These are phyloP conservation scores for Zalaria obscura DNA, from an alignment of 2,329 filamentous ascomycete genomes.

Conservation along the genomic window DNA sequence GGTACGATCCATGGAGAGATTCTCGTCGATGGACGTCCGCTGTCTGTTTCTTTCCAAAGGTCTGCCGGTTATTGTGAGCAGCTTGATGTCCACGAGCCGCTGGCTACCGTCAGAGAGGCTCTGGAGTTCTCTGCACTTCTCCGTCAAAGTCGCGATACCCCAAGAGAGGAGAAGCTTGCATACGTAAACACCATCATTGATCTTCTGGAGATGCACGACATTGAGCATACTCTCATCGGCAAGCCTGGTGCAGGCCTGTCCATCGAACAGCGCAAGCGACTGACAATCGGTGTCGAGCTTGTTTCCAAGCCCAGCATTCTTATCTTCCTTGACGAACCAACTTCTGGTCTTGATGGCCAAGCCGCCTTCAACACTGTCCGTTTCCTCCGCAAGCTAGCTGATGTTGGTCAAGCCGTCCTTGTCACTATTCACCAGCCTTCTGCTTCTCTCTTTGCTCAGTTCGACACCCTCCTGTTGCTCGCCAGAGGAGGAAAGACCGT, in stretches of 20 bases:
- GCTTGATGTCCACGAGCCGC: conserved; percentile 53
- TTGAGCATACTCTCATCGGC: conserved; percentile 52
- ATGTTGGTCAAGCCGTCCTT: conserved; percentile 51
- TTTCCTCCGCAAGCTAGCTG: conserved; percentile 52
- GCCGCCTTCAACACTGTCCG: conserved; percentile 52
- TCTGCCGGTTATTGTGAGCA: conserved; percentile 45
- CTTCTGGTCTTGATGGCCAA: conserved; percentile 45
- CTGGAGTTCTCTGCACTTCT: conserved; percentile 52
- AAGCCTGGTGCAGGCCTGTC: conserved; percentile 38
- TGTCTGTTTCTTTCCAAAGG: conserved; percentile 33
- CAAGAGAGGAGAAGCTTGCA: conserved; percentile 47
- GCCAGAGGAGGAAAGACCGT: conserved; percentile 51
- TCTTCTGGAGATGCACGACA: conserved; percentile 52
- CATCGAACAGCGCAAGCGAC: conserved; percentile 40
- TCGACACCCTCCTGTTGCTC: conserved; percentile 51
- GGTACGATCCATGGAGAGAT: conserved; percentile 31
- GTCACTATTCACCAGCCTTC: conserved; percentile 61
- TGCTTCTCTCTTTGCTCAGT: conserved; percentile 50
- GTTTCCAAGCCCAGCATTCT: conserved; percentile 45
- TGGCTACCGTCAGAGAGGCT: conserved; percentile 52
- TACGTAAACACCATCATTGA: conserved; percentile 51
- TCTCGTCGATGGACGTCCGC: conserved; percentile 27
- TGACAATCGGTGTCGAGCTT: conserved; percentile 44
- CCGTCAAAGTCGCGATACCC: conserved; percentile 43
- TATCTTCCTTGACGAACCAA: conserved; percentile 50